Evolutionary conservation across 140 eudicot species (phyloP), one percentile per base, ranked within the genome.

Genomic region (Cichorium intybus): DNA sequence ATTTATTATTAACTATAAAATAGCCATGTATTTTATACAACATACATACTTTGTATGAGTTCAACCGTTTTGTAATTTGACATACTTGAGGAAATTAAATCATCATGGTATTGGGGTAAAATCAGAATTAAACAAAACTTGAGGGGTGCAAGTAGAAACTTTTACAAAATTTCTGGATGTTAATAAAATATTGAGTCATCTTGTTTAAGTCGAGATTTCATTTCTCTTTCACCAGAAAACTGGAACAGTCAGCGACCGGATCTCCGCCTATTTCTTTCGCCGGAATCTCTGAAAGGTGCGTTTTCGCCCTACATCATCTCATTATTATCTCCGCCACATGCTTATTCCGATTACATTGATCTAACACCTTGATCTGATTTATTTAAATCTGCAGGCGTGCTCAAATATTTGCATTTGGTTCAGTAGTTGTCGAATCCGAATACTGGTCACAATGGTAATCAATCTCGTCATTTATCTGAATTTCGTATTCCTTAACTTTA

Each of bases 201-300:
- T 20, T 45, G 7, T 17, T 45, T 62, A 60, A 37, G 22, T 22
- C 37, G 35, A 10, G 16, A 18, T 43, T 45, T 27, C 45, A 46
- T 24, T 43, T 17, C 9, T 45, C 37, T 24, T 62, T 7, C 55
- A 10, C 35, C 35, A 18, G 21, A 55, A 55, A 55, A 26, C 10
- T 8, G 24, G 28, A 43, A 64, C 31, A 0, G 47, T 16, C 65
- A 18, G 14, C 54, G 57, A 43, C 65, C 34, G 48, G 74, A 41
- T 68, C 74, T 68, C 74, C 51, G 73, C 26, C 41, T 16, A 39
- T 27, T 69, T 69, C 75, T 12, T 58, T 31, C 67, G 24, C 57
- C 59, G 66, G 67, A 58, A 34, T 24, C 52, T 15, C 34, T 52
- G 52, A 52, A 2, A 16, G 60, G 71, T 66, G 35, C 57, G 24